Evolutionary conservation across 345 rosid genomes (phyloP), one percentile per base, ranked within the genome.

Genomic region (Citrus hindsii): DNA sequence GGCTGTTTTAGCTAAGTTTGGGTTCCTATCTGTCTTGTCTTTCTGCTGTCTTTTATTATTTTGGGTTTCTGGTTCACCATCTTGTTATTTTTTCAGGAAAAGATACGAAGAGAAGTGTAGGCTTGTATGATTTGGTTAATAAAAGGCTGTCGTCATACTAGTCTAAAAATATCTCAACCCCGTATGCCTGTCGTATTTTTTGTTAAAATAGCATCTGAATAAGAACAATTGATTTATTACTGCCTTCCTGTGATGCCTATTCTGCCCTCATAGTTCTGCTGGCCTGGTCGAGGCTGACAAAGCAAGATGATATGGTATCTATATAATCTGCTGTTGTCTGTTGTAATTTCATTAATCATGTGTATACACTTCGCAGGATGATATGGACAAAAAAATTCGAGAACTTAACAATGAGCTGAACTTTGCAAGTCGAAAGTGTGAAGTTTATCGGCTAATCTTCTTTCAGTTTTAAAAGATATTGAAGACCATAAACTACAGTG

Each of bases 401-500:
- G 88, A 86, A 67, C 80, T 86, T 48, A 79, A 65, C 56, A 69
- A 53, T 28, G 86, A 79, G 76, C 53, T 86, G 76, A 87, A 83
- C 69, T 78, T 60, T 68, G 84, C 88, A 79, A 88, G 79, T 75
- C 83, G 80, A 67, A 84, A 82, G 79, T 86, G 89, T 69, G 88
- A 84, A 69, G 88, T 77, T 16, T 88, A 86, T 78, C 79, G 89
- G 85, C 85, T 69, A 88, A 85, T 75, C 79, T 88, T 69, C 85
- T 86, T 55, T 84, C 86, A n/a, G 80, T 88, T 63, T 70, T 88
- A 67, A 88, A 80, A 68, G 91, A 86, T 46, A 82, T 86, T 30
- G 91, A 88, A 79, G 88, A 86, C 76, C 89, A 88, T 78, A 88
- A 86, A 76, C 86, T 85, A 70, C 88, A 85, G 77, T 88, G 71